phyloP scores from a whole-genome alignment of 805 yeast genomes.

The Scheffersomyces spartinae region DNA sequence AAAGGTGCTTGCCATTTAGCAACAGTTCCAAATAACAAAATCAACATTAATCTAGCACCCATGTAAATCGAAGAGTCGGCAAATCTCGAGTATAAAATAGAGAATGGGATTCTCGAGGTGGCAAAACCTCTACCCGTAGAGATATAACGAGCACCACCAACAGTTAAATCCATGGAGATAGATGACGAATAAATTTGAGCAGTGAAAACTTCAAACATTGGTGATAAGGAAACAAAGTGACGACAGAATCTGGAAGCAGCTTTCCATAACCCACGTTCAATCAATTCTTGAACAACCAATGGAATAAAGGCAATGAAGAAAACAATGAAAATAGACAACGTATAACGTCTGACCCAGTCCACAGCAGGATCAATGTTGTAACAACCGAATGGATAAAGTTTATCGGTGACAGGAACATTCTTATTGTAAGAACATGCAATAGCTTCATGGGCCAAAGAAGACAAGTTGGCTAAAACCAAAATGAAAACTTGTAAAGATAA shows the following conservation, averaged over 20 bases:
- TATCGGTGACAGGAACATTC: slow-evolving; percentile 57
- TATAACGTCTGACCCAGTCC: slow-evolving; percentile 75
- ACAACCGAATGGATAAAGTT: slow-evolving; percentile 57
- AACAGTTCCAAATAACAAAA: slow-evolving; percentile 62
- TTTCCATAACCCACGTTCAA: slow-evolving; percentile 74
- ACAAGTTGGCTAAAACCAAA: slow-evolving; percentile 59
- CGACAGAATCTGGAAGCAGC: slow-evolving; percentile 58
- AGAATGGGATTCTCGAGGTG: slow-evolving; percentile 67
- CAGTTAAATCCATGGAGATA: slow-evolving; percentile 55
- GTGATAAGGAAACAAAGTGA: slow-evolving; percentile 62
- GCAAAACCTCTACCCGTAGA: slow-evolving; percentile 85
- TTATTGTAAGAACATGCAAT: slow-evolving; percentile 57
- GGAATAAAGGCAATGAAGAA: slow-evolving; percentile 76
- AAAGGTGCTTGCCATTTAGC: slow-evolving; percentile 88
- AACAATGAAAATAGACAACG: slow-evolving; percentile 70
- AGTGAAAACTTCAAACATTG: slow-evolving; percentile 74
- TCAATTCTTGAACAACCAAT: slow-evolving; percentile 65
- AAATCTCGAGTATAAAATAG: slow-evolving; percentile 63
- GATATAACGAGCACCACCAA: slow-evolving; percentile 83
- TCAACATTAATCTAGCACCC: slow-evolving; percentile 71
- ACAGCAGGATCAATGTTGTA: slow-evolving; percentile 63
- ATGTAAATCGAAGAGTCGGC: slow-evolving; percentile 75
- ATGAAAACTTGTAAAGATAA: slow-evolving; percentile 63
- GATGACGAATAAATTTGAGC: slow-evolving; percentile 72
- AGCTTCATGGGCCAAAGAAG: slow-evolving; percentile 63